Percentiles rank a stretch among this genome's conserved stretches.
phyloP scores from a whole-genome alignment of 2,329 filamentous ascomycete genomes.

The Cladosporium sp. region DNA sequence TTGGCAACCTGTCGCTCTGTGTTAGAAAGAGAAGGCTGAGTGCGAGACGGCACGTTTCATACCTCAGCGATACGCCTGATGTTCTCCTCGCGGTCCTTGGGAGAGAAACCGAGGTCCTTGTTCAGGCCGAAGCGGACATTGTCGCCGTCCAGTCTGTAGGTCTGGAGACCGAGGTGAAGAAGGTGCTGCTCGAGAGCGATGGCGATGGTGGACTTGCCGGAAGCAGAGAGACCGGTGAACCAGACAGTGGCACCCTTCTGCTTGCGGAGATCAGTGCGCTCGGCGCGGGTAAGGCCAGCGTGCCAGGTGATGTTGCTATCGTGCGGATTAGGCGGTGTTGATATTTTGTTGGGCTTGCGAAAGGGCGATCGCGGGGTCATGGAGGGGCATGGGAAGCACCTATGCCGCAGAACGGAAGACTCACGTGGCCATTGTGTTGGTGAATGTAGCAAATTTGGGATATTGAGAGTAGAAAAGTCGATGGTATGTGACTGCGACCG shows the following conservation, averaged over 20 bases:
- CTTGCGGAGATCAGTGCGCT: conserved; percentile 68
- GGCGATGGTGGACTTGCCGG: conserved; percentile 94
- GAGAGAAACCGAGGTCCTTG: conserved; percentile 92
- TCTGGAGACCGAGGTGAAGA: conserved; percentile 71
- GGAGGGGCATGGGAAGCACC: conserved; percentile 1
- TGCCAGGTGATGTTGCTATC: conserved; percentile 86
- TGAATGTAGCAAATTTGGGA: background rate
- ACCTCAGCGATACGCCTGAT: conserved; percentile 87
- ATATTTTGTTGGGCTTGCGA: background rate
- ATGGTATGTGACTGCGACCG: too few species aligned
- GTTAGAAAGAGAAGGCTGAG: background rate
- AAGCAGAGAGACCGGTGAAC: conserved; percentile 94
- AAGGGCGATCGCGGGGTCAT: conserved; percentile 9
- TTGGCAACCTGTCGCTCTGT: conserved; percentile 63
- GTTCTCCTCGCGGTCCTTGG: conserved; percentile 93
- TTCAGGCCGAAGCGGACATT: conserved; percentile 98
- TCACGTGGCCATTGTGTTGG: conserved; percentile 9
- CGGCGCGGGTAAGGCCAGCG: conserved; percentile 67
- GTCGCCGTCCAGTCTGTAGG: conserved; percentile 95
- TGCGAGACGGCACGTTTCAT: conserved; percentile 13
- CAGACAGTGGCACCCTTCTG: conserved; percentile 93
- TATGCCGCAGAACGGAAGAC: conserved; percentile 1
- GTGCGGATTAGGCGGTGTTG: conserved; percentile 1
- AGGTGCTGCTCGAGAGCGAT: conserved; percentile 96
- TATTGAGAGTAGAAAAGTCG: background rate